Conservation (phyloP, 805 yeast species). For the Candida gorgasii region DNA sequence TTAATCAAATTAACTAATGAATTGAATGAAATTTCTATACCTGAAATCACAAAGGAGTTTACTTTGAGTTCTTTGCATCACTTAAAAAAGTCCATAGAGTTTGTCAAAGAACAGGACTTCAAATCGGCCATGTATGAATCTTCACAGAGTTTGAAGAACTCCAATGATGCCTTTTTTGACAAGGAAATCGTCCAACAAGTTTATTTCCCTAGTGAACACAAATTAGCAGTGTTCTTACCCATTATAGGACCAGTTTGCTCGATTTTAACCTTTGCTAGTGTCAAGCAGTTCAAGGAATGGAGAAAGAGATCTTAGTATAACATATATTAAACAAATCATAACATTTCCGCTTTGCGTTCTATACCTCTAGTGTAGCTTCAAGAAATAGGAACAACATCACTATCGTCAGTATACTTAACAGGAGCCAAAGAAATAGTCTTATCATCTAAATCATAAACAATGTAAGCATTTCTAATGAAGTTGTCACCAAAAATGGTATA, state of each 20-base stretch:
- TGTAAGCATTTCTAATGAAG: slow-evolving; percentile 61
- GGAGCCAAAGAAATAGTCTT: slow-evolving; percentile 53
- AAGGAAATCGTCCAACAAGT: slow-evolving; percentile 94
- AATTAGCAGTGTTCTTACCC: slow-evolving; percentile 90
- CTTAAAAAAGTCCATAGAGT: slow-evolving; percentile 38
- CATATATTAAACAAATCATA: neutral
- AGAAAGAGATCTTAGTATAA: slow-evolving; percentile 2
- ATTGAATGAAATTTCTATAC: slow-evolving; percentile 80
- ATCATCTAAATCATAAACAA: slow-evolving; percentile 63
- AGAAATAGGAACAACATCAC: slow-evolving; percentile 28
- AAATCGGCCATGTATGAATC: slow-evolving; percentile 33
- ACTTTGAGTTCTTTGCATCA: slow-evolving; percentile 52
- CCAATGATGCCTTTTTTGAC: slow-evolving; percentile 84
- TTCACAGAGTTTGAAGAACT: slow-evolving; percentile 56
- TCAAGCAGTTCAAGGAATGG: slow-evolving; percentile 31
- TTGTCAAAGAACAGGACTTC: slow-evolving; percentile 33
- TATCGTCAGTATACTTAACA: slow-evolving; percentile 25
- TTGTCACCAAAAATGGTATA: slow-evolving; percentile 55
- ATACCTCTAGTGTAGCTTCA: too few relatives aligned
- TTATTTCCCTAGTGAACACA: slow-evolving; percentile 94
- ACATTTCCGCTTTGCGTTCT: too few relatives aligned
- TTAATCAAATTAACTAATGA: slow-evolving; percentile 66
- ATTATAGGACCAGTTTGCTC: slow-evolving; percentile 81
- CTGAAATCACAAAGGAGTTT: slow-evolving; percentile 62
- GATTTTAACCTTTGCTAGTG: slow-evolving; percentile 54